These are phyloP conservation scores for Telfairia occidentalis DNA, from an alignment of 331 rosid species.

Conservation along the genomic window DNA sequence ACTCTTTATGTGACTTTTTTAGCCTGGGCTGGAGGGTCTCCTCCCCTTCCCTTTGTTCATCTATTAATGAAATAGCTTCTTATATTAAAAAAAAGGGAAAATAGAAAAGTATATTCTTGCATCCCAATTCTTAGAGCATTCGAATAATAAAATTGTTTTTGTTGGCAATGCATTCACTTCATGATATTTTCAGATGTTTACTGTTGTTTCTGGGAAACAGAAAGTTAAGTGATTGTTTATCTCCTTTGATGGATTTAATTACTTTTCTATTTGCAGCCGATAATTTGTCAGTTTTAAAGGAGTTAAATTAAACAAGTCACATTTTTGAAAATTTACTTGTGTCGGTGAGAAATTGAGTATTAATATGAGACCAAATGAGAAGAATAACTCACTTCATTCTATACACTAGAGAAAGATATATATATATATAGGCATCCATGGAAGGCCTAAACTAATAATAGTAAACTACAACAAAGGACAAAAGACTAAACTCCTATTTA, in stretches of 20 bases:
- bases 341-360: no score
- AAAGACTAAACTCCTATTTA: no score
- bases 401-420: no score
- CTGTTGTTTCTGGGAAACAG: background rate
- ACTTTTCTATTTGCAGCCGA: background rate
- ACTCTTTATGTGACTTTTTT: background rate
- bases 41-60: background rate
- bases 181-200: background rate
- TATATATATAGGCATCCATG: no score
- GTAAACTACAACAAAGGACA: no score
- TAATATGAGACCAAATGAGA: no score
- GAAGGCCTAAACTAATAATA: no score
- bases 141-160: background rate
- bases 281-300: background rate
- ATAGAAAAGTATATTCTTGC: background rate
- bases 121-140: background rate
- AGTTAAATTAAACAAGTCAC: background rate
- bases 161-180: background rate
- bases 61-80: background rate
- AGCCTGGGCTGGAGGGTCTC: background rate
- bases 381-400: no score
- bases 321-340: background rate
- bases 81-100: background rate
- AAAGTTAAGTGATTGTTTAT: background rate
- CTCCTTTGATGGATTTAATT: background rate